Evolutionary conservation across 2,329 filamentous ascomycete genomes (phyloP).

Genomic region (Juglanconis juglandina): DNA sequence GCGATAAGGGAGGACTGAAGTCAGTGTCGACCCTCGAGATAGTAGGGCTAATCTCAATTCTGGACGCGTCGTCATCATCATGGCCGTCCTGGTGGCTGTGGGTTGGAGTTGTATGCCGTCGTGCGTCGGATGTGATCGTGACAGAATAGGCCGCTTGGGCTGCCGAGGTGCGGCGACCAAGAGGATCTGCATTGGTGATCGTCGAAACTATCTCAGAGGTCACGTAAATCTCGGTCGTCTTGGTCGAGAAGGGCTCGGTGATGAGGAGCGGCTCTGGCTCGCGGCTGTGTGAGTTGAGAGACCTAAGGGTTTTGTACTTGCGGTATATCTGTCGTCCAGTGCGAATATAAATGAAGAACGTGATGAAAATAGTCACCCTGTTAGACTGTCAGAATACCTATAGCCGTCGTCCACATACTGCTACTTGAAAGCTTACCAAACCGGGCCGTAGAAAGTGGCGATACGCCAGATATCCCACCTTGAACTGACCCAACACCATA

Average conservation of each 20-base stretch:
- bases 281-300: slow-evolving; percentile 42
- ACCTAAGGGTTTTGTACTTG: slow-evolving; percentile 60
- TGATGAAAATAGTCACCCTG: slow-evolving; percentile 59
- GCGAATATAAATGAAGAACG: slow-evolving; percentile 62
- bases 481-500: slow-evolving; percentile 79
- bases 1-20: slow-evolving; percentile 8
- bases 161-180: slow-evolving; percentile 30
- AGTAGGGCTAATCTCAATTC: neutral
- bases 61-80: neutral
- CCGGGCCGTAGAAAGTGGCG: slow-evolving; percentile 68
- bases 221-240: slow-evolving; percentile 62
- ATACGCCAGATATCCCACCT: slow-evolving; percentile 71
- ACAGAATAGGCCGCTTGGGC: slow-evolving; percentile 41
- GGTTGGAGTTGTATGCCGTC: neutral
- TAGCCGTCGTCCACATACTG: neutral
- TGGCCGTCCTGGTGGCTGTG: neutral
- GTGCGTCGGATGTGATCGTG: slow-evolving; percentile 40
- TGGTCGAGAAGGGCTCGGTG: slow-evolving; percentile 48
- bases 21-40: slow-evolving; percentile 18
- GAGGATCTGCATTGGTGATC: slow-evolving; percentile 26
- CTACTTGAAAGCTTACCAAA: slow-evolving; percentile 52
- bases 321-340: slow-evolving; percentile 65
- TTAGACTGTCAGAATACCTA: neutral
- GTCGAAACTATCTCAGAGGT: slow-evolving; percentile 45
- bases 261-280: slow-evolving; percentile 38